phyloP scores from a whole-genome alignment of 1,139 yeast genomes.

The Geotrichum fermentans region DNA sequence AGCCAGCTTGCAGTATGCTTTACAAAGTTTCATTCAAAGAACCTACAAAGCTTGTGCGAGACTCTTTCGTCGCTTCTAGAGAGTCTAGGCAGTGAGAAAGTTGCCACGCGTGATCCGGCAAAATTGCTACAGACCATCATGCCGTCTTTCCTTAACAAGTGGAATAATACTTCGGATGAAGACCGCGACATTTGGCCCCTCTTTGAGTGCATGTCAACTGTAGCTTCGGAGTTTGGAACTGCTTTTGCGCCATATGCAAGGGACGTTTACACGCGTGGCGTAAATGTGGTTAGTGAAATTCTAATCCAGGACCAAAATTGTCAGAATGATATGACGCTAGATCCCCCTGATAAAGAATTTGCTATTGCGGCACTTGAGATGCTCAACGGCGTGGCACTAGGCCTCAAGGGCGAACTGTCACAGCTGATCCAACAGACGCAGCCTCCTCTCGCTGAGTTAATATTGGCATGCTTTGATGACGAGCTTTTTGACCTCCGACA shows the following conservation, averaged over 20 bases:
- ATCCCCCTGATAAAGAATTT: constrained; percentile 85
- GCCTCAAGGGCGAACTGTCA: constrained; percentile 61
- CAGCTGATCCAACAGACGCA: constrained; percentile 45
- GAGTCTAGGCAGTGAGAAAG: constrained; percentile 47
- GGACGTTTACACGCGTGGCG: constrained; percentile 79
- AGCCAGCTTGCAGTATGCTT: constrained; percentile 72
- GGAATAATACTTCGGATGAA: constrained; percentile 69
- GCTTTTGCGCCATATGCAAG: constrained; percentile 84
- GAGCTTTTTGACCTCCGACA: constrained; percentile 82
- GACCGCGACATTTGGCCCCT: constrained; percentile 88
- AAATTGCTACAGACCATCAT: constrained; percentile 57
- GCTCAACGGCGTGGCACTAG: constrained; percentile 89
- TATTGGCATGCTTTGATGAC: constrained; percentile 72
- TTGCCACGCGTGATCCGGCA: constrained; percentile 36
- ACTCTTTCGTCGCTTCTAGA: constrained; percentile 91
- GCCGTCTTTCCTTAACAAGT: constrained; percentile 76
- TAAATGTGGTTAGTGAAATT: constrained; percentile 62
- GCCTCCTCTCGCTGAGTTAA: constrained; percentile 55
- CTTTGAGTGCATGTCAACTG: constrained; percentile 85
- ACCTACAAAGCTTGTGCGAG: constrained; percentile 76
- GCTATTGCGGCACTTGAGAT: constrained; percentile 84
- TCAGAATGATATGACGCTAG: constrained; percentile 51
- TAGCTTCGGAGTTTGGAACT: constrained; percentile 83
- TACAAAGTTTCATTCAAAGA: constrained; percentile 71
- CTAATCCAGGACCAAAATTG: constrained; percentile 63